Base-by-base conservation (phyloP, 176 grass and related monocot genomes). In the Cymbopogon citratus region DNA sequence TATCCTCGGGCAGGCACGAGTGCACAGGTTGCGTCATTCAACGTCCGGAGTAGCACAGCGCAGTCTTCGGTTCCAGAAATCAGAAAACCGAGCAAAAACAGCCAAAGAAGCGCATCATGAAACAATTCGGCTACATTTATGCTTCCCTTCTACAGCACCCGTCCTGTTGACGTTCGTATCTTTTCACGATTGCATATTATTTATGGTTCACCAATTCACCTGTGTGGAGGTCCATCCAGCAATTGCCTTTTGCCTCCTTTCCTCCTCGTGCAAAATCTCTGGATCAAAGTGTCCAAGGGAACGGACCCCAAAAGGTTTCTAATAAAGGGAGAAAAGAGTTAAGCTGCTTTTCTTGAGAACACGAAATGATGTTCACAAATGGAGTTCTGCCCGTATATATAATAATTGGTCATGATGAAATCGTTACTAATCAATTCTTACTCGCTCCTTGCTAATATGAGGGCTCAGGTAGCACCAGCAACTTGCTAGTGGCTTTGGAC, bases 11-110 rank as follows among this genome's bases (percentile, higher is more conserved):
- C 68, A 61, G 19, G 48, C 41, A 88, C 5, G 14, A 14, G 35
- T 29, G 34, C 12, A 24, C 35, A 15, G 23, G 40, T 46, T 29
- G 62, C 69, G 63, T 80, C 81, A 87, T 80, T 49, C 75, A 69
- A 13, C 23, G 16, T 66, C 38, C 75, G 48, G 40, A 83, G 29
- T 7, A 26, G 35, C 9, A 27, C 35, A 57, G 28, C 35, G 75
- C 80, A 84, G 62, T 79, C 48, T 80, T 85, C 62, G 9, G 70
- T 89, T 84, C 41, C 81, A 88, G 81, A 75, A 28, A 73, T 19
- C 46, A 80, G 69, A 88, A 44, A 80, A 75, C n/a, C 5, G 18
- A 41, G 33, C 26, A 5, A 67, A 83, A 69, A 49, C 39, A 4
- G 73, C 49, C 41, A 25, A 23, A 19, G 87, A 45, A 84, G 27